Base-by-base conservation (phyloP, 352 stramenopile species). In the Globisporangium barbulae region DNA sequence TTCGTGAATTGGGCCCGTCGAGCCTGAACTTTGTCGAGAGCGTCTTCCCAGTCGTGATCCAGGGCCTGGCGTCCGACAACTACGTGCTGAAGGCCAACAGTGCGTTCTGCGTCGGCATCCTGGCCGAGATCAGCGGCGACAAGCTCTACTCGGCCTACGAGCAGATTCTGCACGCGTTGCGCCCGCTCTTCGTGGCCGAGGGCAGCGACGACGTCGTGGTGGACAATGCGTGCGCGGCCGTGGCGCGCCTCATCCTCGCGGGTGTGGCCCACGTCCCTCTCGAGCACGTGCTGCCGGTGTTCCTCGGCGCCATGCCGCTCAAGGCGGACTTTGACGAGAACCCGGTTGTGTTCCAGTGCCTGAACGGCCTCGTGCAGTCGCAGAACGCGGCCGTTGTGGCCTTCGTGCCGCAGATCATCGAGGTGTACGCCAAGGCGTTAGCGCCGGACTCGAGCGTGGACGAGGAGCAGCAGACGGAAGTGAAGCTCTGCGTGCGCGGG, bases 271-370 rank as follows among this genome's bases (percentile, higher is more conserved):
- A 82, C 48, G 77, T 98, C 48, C 97, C 96, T 28, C 74, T 98
- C 53, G 82, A 90, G 57, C 85, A 97, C 63, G 94, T 99, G 56
- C 71, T 99, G 53, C 96, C 96, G 10, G 93, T 98, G 57, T 81
- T 99, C 47, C 79, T 99, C 21, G 80, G 85, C 54, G 81, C 83
- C 37, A 73, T 99, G 50, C 97, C 97, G 25, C 79, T 99, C 54
- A 98, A 98, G 80, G 94, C 83, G 54, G 97, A 99, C 79, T 96
- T 97, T 73, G 94, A 96, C 61, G 97, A 99, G 79, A 98, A 96
- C 69, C 79, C 94, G 64, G 93, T 97, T 15, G 94, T 98, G 12
- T 99, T 98, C 81, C 86, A 79, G 54, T 98, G 91, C 74, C 72
- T 99, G 17, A 90, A 97, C 53, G 90, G 91, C n/a, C 79, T 99